These are phyloP conservation scores for Solanum infundibuliforme DNA, from an alignment of 257 asterid genomes.

Conservation along the genomic window DNA sequence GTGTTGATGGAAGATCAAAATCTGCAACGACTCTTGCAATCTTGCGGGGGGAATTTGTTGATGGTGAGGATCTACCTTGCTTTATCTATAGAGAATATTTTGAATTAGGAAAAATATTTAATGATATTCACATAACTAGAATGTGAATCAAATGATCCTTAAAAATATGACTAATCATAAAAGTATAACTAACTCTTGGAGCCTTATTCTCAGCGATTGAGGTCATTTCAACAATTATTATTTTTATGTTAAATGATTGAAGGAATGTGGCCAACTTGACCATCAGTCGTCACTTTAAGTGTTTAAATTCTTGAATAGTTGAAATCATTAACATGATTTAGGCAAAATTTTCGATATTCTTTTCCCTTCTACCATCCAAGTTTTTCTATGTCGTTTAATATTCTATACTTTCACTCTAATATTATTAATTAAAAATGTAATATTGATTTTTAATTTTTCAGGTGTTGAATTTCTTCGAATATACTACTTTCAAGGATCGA, in stretches of 20 bases:
- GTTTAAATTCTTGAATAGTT: too few relatives aligned
- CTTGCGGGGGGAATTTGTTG: background rate
- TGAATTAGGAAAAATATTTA: background rate
- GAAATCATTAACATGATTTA: too few relatives aligned
- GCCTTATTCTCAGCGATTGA: background rate
- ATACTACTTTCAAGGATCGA: too few relatives aligned
- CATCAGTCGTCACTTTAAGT: background rate
- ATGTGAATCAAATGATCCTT: background rate
- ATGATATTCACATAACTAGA: background rate
- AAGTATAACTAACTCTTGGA: background rate
- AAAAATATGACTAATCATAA: constrained; percentile 3
- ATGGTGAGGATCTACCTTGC: constrained; percentile 3
- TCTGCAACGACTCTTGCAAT: too few relatives aligned
- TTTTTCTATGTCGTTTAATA: too few relatives aligned
- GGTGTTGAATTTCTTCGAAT: too few relatives aligned
- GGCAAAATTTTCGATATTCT: too few relatives aligned
- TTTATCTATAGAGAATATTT: constrained; percentile 27
- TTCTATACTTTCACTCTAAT: too few relatives aligned
- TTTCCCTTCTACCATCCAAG: too few relatives aligned
- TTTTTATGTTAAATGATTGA: background rate
- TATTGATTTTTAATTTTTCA: too few relatives aligned
- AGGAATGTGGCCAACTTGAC: background rate
- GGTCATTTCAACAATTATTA: background rate
- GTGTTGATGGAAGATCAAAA: too few relatives aligned
- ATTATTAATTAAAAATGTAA: too few relatives aligned